Conservation (phyloP, 495 filamentous ascomycete species). For the Daldinia grandis region DNA sequence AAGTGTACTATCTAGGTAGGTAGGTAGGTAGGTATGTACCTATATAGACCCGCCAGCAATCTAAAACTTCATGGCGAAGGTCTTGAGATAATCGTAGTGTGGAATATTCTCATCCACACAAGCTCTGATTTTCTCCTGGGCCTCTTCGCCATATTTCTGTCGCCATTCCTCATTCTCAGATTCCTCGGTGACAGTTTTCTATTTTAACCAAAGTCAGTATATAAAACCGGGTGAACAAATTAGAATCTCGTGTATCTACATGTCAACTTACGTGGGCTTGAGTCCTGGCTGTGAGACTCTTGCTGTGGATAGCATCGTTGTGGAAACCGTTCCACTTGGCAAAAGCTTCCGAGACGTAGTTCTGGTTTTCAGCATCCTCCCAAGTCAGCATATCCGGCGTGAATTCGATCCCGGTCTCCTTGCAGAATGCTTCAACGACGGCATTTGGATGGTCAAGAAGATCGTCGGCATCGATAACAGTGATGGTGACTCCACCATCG, state of each 20-base stretch:
- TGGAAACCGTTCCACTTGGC: slow-evolving; percentile 98
- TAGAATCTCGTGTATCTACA: not conserved
- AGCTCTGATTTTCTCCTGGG: slow-evolving; percentile 74
- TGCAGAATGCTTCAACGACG: slow-evolving; percentile 80
- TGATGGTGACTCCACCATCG: slow-evolving; percentile 61
- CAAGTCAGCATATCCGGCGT: slow-evolving; percentile 78
- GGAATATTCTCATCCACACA: slow-evolving; percentile 79
- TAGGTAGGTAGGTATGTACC: slow-evolving; percentile 27
- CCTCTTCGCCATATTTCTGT: slow-evolving; percentile 82
- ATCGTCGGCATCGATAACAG: slow-evolving; percentile 94
- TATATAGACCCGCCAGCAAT: slow-evolving; percentile 15
- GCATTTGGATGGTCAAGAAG: slow-evolving; percentile 81
- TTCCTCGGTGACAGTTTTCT: slow-evolving; percentile 58
- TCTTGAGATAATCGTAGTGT: slow-evolving; percentile 93
- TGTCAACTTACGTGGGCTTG: slow-evolving; percentile 67
- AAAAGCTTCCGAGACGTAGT: slow-evolving; percentile 72
- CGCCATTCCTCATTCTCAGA: slow-evolving; percentile 81
- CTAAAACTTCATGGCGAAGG: slow-evolving; percentile 74
- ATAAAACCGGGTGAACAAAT: not conserved
- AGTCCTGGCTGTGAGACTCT: slow-evolving; percentile 70
- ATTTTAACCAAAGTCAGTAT: slow-evolving; percentile 1
- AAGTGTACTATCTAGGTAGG: slow-evolving; percentile 35
- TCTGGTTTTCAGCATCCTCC: slow-evolving; percentile 75
- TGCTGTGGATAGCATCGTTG: slow-evolving; percentile 87
- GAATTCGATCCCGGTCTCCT: slow-evolving; percentile 77